phyloP scores from a whole-genome alignment of 495 filamentous ascomycete genomes.

The Penicillium tannophilum region DNA sequence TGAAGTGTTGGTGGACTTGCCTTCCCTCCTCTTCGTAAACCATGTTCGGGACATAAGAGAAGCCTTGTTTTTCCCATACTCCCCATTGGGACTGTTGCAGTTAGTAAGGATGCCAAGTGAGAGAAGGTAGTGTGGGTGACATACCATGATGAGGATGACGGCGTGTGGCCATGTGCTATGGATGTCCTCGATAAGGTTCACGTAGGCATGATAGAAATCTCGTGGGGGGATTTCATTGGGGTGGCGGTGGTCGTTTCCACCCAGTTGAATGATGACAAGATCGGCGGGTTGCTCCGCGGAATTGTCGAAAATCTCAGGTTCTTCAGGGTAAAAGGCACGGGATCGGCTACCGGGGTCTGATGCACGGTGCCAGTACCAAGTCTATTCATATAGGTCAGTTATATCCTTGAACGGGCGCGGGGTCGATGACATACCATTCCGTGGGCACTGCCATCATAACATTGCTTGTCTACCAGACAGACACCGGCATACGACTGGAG shows the following conservation, averaged over 20 bases:
- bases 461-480: conserved; percentile 60
- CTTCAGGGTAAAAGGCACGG: conserved; percentile 49
- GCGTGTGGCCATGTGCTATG: conserved; percentile 64
- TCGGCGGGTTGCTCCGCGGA: conserved; percentile 60
- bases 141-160: conserved; percentile 64
- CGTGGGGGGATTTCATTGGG: conserved; percentile 58
- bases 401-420: neutral
- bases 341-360: conserved; percentile 60
- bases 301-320: conserved; percentile 64
- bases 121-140: conserved; percentile 2
- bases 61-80: conserved; percentile 54
- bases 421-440: conserved; percentile 30
- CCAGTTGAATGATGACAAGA: conserved; percentile 68
- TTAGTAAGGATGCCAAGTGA: conserved; percentile 5
- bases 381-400: conserved; percentile 31
- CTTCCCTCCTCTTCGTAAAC: conserved; percentile 56
- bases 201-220: conserved; percentile 58
- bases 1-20: conserved; percentile 59
- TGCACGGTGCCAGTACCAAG: conserved; percentile 68
- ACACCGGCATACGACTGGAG: conserved; percentile 58
- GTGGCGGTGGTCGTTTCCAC: conserved; percentile 66
- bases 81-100: conserved; percentile 61
- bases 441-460: conserved; percentile 48
- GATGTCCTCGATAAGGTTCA: conserved; percentile 60
- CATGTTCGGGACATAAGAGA: conserved; percentile 52